Conservation (phyloP, 306 rosid genomes). For the Inga laurina region DNA sequence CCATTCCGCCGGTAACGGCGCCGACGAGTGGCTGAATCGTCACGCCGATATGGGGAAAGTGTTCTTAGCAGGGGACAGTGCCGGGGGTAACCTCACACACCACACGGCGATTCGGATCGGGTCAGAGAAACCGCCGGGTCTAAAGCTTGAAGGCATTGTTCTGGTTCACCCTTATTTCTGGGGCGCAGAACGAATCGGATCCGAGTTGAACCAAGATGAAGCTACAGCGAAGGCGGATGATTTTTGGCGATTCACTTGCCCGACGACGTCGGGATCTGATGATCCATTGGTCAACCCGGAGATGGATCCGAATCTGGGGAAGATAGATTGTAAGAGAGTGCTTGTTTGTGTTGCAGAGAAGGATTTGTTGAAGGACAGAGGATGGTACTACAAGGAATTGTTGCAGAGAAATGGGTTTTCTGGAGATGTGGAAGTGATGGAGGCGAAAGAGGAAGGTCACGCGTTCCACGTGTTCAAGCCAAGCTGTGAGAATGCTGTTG, state of each 20-base stretch:
- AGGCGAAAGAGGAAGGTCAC: constrained; percentile 52
- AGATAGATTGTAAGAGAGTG: constrained; percentile 50
- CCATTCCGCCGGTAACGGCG: constrained; percentile 48
- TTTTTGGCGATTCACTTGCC: constrained; percentile 59
- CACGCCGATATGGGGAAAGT: constrained; percentile 51
- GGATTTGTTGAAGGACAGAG: constrained; percentile 61
- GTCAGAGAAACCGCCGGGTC: constrained; percentile 39
- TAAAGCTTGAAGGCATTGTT: constrained; percentile 48
- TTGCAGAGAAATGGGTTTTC: constrained; percentile 53
- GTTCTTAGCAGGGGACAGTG: constrained; percentile 72
- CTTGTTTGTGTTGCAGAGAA: constrained; percentile 67
- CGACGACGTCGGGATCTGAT: constrained; percentile 49
- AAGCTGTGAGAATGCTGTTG: constrained; percentile 9
- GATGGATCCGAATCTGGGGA: constrained; percentile 55
- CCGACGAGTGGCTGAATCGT: constrained; percentile 59
- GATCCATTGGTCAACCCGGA: constrained; percentile 67
- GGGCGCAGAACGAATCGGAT: constrained; percentile 54
- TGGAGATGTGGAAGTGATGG: constrained; percentile 55
- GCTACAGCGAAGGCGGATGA: neutral
- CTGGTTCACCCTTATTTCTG: constrained; percentile 70
- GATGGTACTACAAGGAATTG: constrained; percentile 45
- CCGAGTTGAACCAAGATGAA: constrained; percentile 31
- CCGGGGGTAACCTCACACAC: constrained; percentile 67
- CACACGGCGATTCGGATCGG: constrained; percentile 59
- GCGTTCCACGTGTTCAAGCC: neutral